A percentile compares a stretch with the other conserved stretches of the same genome.
These are phyloP conservation scores for Bruguiera parviflora DNA, from an alignment of 345 rosid genomes.

Conservation along the genomic window DNA sequence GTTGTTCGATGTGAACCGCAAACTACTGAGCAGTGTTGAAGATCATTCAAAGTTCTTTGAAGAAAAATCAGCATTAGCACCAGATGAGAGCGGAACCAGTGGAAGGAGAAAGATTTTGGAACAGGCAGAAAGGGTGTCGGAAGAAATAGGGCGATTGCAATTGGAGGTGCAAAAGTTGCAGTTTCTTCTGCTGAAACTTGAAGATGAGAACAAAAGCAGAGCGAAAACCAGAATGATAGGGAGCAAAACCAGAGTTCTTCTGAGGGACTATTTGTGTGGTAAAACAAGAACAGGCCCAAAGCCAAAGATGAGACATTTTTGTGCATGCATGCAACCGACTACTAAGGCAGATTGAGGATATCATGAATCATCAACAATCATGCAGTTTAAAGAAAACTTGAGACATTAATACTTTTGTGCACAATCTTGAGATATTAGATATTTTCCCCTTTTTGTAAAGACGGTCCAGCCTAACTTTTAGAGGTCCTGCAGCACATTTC, in stretches of 20 bases:
- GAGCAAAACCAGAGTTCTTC: slow-evolving; percentile 57
- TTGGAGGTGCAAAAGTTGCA: slow-evolving; percentile 88
- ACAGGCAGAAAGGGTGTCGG: slow-evolving; percentile 78
- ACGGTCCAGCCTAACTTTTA: slow-evolving; percentile 13
- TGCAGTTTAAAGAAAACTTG: slow-evolving; percentile 11
- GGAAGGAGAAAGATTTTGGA: slow-evolving; percentile 55
- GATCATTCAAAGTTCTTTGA: slow-evolving; percentile 42
- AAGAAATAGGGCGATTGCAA: slow-evolving; percentile 82
- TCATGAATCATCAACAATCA: slow-evolving; percentile 5
- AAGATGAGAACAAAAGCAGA: slow-evolving; percentile 55
- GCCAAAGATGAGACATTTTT: slow-evolving; percentile 54
- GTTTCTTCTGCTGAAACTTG: slow-evolving; percentile 63
- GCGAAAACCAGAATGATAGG: slow-evolving; percentile 44
- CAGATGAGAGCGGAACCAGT: slow-evolving; percentile 44
- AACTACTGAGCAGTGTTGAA: slow-evolving; percentile 50
- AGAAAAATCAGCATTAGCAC: slow-evolving; percentile 37
- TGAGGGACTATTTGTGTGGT: slow-evolving; percentile 79
- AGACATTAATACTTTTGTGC: slow-evolving; percentile 26
- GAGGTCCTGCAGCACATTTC: slow-evolving; percentile 33
- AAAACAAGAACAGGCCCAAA: slow-evolving; percentile 43
- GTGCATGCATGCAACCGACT: slow-evolving; percentile 78
- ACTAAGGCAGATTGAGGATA: slow-evolving; percentile 50
- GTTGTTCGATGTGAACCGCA: slow-evolving; percentile 57
- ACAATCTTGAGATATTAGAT: slow-evolving; percentile 18
- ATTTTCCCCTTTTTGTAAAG: slow-evolving; percentile 15